Evolutionary conservation across 1,139 yeast genomes (phyloP), one percentile per base, ranked within the genome.

Genomic region (Pichia sp.): DNA sequence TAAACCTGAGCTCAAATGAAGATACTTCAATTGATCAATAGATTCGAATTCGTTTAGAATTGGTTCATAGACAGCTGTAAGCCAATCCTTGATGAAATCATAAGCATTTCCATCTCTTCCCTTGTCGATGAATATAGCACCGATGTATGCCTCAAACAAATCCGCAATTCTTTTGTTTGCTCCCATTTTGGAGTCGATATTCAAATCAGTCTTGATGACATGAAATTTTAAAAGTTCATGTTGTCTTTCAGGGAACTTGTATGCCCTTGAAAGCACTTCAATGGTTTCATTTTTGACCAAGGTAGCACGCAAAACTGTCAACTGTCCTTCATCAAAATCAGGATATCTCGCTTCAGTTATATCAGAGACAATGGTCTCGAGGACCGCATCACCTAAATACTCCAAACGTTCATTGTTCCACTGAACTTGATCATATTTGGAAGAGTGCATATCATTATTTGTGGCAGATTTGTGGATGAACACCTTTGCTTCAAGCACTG

Each of bases 331-430:
- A 27, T 84, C 75, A 43, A 84, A 85, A 50, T 77, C 73, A 0
- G 95, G 93, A 63, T 85, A 87, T 57, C 79, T 72, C 38, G 79
- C 75, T 64, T 78, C 90, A 20, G 90, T 75, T 50, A 90, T 76
- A 59, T 81, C 74, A 0, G 97, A 86, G 50, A 88, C 84, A 48
- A 86, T 75, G 58, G 81, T 81, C 65, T 91, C 89, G 60, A 93
- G 74, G 20, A 91, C 81, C 0, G 98, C 85, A 71, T 95, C 99
- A 24, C 99, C 99, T 46, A 91, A 73, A 67, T 91, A 95, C 71
- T 95, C 99, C 43, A 93, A 75, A 53, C 99, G 77, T 73, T 95
- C 99, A 69, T 93, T 91, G 65, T 91, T 93, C 2, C 83, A 73
- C 49, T 78, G 75, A 30, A 86, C 74, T 55, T 81, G 74, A 60